These are phyloP conservation scores for Leishmania turanica DNA, from an alignment of 208 protist species.

Conservation along the genomic window DNA sequence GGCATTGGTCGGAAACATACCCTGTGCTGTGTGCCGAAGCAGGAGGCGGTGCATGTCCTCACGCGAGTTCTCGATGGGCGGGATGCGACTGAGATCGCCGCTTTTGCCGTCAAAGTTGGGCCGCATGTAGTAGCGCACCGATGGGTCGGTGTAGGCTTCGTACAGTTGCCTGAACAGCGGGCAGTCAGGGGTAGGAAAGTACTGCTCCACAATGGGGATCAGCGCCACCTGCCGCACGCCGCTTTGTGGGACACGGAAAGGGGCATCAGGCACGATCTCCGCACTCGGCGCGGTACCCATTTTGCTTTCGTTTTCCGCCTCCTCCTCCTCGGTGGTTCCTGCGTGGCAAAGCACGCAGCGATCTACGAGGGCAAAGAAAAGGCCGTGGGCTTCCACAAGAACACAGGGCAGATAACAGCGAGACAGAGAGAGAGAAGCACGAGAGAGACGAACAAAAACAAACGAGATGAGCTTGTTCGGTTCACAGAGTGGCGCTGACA, in stretches of 20 bases:
- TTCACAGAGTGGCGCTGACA: neutral
- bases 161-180: conserved; percentile 63
- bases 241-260: conserved; percentile 40
- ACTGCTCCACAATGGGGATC: conserved; percentile 52
- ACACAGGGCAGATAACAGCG: neutral
- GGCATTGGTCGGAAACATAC: conserved; percentile 41
- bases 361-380: neutral
- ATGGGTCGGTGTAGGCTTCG: conserved; percentile 55
- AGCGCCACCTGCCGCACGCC: conserved; percentile 45
- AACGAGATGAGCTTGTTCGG: neutral
- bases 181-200: conserved; percentile 60
- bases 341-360: neutral
- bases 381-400: neutral
- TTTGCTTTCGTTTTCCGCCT: neutral
- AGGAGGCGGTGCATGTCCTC: conserved; percentile 42
- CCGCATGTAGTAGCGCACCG: conserved; percentile 74
- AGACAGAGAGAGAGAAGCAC: neutral
- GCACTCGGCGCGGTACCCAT: conserved; percentile 78
- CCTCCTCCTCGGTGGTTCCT: neutral
- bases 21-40: conserved; percentile 6
- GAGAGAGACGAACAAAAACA: neutral
- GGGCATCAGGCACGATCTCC: conserved; percentile 47
- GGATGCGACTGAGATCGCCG: conserved; percentile 46
- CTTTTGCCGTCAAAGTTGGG: conserved; percentile 26
- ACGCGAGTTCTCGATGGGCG: conserved; percentile 27